A percentile compares a stretch with the other conserved stretches of the same genome.
Conservation (phyloP, 2,329 filamentous ascomycete genomes). For the Diaporthe nobilis region DNA sequence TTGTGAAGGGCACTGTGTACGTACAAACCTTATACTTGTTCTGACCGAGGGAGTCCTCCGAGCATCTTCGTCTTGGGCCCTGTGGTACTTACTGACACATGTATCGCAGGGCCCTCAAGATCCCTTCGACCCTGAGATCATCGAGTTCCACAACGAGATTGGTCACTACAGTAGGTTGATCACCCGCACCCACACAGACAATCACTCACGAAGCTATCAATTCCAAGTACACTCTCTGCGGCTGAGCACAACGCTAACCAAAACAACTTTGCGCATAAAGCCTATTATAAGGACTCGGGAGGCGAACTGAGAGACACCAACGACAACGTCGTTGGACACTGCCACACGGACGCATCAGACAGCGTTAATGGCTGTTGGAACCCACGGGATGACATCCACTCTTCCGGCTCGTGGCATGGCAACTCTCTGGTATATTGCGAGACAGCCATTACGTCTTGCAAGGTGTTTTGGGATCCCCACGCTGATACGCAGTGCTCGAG, state of each 20-base stretch:
- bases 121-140: neutral
- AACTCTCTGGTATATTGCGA: neutral
- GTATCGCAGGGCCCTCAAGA: neutral
- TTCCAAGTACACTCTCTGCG: neutral
- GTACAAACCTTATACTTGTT: neutral
- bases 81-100: neutral
- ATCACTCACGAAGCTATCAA: neutral
- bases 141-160: neutral
- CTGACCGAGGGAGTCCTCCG: neutral
- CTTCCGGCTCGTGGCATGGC: neutral
- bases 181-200: neutral
- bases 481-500: neutral
- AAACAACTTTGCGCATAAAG: neutral
- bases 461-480: neutral
- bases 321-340: neutral
- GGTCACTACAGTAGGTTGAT: neutral
- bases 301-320: neutral
- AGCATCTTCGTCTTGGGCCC: neutral
- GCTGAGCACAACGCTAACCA: neutral
- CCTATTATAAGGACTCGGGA: neutral
- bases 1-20: neutral
- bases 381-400: neutral
- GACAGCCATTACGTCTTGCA: neutral
- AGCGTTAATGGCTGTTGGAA: neutral
- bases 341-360: neutral